Percentiles rank a stretch among this genome's conserved stretches.
phyloP scores from a whole-genome alignment of 257 asterid genomes.

The Primulina tabacum region DNA sequence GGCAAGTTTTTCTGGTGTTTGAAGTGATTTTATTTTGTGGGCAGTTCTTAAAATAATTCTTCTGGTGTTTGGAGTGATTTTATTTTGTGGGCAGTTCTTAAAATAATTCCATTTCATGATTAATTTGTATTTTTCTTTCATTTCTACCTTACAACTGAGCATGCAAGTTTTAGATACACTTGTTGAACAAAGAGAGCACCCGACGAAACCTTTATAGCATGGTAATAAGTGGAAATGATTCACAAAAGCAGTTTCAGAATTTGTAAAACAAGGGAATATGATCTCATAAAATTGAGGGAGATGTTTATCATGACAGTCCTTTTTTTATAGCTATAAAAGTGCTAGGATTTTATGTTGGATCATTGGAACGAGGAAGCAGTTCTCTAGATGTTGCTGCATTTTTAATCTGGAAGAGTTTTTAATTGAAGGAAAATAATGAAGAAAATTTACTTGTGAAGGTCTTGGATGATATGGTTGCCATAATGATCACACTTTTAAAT shows the following conservation, averaged over 20 bases:
- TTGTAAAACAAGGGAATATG: background rate
- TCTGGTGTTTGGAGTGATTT: background rate
- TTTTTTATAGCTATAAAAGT: background rate
- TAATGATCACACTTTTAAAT: background rate
- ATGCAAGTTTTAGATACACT: background rate
- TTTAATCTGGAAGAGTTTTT: background rate
- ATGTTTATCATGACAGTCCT: background rate
- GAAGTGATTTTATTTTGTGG: background rate
- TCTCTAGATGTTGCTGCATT: background rate
- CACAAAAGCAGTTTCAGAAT: background rate
- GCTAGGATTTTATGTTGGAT: background rate
- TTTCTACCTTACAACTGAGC: no score
- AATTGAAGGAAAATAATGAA: background rate
- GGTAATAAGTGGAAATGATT: background rate
- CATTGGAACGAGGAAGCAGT: background rate
- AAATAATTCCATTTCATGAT: background rate
- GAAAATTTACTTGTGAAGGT: background rate
- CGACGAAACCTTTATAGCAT: background rate
- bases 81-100: background rate
- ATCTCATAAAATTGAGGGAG: background rate
- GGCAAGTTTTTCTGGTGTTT: background rate
- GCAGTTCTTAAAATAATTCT: background rate
- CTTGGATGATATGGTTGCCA: constrained; percentile 15
- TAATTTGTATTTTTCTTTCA: background rate
- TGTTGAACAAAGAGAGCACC: background rate